Evolutionary conservation across 2,329 filamentous ascomycete species (phyloP).

Genomic region (Aspergillus intermedius): DNA sequence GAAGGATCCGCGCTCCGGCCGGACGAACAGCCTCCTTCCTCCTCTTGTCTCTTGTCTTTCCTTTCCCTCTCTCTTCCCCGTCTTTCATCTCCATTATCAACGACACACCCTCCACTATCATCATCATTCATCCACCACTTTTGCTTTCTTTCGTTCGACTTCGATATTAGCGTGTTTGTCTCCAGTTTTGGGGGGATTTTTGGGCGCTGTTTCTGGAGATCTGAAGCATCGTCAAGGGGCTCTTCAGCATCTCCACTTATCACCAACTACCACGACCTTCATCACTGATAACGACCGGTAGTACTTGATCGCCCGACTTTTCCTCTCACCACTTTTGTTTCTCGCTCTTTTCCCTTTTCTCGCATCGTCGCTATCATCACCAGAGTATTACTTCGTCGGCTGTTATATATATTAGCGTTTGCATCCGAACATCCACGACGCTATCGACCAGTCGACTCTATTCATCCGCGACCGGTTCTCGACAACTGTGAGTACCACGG

Average conservation of each 20-base stretch:
- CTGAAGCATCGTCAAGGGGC: not conserved
- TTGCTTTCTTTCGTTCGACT: not conserved
- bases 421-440: not conserved
- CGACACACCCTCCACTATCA: too few relatives aligned
- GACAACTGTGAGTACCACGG: not conserved
- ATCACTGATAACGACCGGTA: too few relatives aligned
- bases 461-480: not conserved
- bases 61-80: constrained; percentile 5
- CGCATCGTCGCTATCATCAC: too few relatives aligned
- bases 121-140: constrained; percentile 3
- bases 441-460: not conserved
- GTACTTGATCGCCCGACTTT: too few relatives aligned
- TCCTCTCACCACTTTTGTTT: too few relatives aligned
- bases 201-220: not conserved
- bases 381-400: not conserved
- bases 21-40: constrained; percentile 17
- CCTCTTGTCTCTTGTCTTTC: constrained; percentile 11
- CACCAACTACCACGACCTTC: too few relatives aligned
- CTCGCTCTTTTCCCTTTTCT: too few relatives aligned
- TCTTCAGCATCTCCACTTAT: not conserved
- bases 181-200: not conserved
- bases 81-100: not conserved
- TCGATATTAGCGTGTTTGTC: constrained; percentile 3
- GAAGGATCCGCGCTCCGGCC: constrained; percentile 3
- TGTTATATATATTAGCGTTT: not conserved